Conservation (phyloP, 371 early-diverging fungal genomes). For the Mucor circinelloides region DNA sequence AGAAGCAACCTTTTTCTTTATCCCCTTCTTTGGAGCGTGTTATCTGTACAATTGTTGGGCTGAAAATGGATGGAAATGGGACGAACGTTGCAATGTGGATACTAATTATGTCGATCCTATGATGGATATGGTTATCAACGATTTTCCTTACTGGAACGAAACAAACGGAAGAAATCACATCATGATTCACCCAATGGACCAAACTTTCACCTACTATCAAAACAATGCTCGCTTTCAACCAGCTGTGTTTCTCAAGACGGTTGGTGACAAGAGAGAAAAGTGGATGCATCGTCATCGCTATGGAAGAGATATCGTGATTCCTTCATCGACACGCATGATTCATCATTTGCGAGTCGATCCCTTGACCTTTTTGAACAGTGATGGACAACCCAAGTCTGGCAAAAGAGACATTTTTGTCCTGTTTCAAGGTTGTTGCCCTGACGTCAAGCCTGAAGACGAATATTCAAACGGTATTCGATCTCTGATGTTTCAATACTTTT, state of each 20-base stretch:
- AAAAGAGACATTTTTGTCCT: conserved; percentile 49
- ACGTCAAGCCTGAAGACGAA: conserved; percentile 40
- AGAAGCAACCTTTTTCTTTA: conserved; percentile 57
- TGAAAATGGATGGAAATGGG: conserved; percentile 47
- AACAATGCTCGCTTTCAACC: conserved; percentile 41
- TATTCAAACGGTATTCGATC: conserved; percentile 61
- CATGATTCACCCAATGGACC: conserved; percentile 60
- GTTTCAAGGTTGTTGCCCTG: conserved; percentile 54
- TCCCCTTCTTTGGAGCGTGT: conserved; percentile 61
- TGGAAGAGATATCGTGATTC: conserved; percentile 57
- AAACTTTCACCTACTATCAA: conserved; percentile 52
- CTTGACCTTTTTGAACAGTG: conserved; percentile 25
- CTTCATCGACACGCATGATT: conserved; percentile 52
- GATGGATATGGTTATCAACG: conserved; percentile 55
- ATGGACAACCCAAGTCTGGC: conserved; percentile 42
- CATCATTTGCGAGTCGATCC: conserved; percentile 43
- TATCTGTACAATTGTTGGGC: conserved; percentile 56
- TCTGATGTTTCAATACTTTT: conserved; percentile 44
- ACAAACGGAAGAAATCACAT: conserved; percentile 51
- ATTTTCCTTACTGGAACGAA: conserved; percentile 55
- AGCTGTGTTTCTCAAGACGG: conserved; percentile 55
- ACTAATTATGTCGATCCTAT: conserved; percentile 50
- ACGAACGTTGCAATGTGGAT: conserved; percentile 55
- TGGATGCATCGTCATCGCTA: conserved; percentile 48
- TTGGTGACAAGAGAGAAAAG: conserved; percentile 50